Conservation (phyloP, 2,329 filamentous ascomycete species). For the Davidsoniella eucalypti region DNA sequence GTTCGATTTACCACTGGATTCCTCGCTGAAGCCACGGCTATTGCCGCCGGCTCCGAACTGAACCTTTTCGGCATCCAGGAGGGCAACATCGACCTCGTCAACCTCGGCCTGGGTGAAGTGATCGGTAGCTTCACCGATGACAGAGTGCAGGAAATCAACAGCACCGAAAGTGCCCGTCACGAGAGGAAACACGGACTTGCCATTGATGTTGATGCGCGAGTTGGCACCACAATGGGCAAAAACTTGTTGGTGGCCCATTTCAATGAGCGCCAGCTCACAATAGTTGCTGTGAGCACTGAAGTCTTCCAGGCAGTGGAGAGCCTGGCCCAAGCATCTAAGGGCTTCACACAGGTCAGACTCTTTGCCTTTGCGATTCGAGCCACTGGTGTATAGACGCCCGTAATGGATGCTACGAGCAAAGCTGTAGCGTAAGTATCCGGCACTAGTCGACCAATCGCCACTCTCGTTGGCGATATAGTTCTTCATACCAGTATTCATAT, state of each 20-base stretch:
- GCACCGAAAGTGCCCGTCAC: slow-evolving; percentile 64
- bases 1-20: slow-evolving; percentile 21
- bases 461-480: slow-evolving; percentile 93
- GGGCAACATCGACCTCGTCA: slow-evolving; percentile 59
- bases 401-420: slow-evolving; percentile 61
- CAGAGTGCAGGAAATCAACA: slow-evolving; percentile 72
- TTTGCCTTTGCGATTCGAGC: slow-evolving; percentile 38
- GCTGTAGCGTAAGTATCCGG: slow-evolving; percentile 67
- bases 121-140: slow-evolving; percentile 57
- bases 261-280: slow-evolving; percentile 58
- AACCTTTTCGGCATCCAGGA: slow-evolving; percentile 48
- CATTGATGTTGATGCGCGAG: slow-evolving; percentile 49
- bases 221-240: slow-evolving; percentile 57
- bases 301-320: slow-evolving; percentile 62
- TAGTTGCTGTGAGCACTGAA: slow-evolving; percentile 76
- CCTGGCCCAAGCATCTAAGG: slow-evolving; percentile 58
- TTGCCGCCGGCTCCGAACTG: slow-evolving; percentile 19
- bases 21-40: slow-evolving; percentile 19
- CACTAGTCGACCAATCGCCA: slow-evolving; percentile 76
- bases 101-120: slow-evolving; percentile 76
- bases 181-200: slow-evolving; percentile 48
- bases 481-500: slow-evolving; percentile 80
- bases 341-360: slow-evolving; percentile 71
- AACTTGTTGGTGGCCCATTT: slow-evolving; percentile 50
- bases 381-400: slow-evolving; percentile 56